Evolutionary conservation across 331 rosid genomes (phyloP).

Genomic region (Malus hybrid): DNA sequence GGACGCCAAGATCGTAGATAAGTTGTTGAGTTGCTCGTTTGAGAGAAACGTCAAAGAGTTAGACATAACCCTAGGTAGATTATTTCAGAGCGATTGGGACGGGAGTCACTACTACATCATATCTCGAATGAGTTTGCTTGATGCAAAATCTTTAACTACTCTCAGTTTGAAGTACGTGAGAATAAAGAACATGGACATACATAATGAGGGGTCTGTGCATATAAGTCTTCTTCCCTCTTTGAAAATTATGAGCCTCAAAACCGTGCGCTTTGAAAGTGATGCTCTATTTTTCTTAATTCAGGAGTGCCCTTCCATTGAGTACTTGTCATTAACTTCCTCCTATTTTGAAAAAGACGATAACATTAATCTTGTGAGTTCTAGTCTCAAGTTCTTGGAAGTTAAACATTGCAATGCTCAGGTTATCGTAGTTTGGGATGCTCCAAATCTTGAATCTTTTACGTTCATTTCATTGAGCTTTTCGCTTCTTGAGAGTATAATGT

Average conservation of each 20-base stretch:
- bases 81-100: no score
- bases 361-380: no score
- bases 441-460: not conserved
- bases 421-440: not conserved
- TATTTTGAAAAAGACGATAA: not conserved
- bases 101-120: no score
- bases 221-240: not conserved
- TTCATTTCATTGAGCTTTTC: not conserved
- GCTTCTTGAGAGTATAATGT: not conserved
- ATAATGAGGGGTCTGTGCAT: not conserved
- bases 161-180: not conserved
- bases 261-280: not conserved
- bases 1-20: no score
- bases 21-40: no score
- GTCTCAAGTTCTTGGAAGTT: not conserved
- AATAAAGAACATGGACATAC: not conserved
- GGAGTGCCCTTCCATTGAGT: not conserved
- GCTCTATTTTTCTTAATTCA: not conserved
- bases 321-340: not conserved
- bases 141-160: no score
- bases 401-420: not conserved
- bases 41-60: no score
- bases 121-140: no score
- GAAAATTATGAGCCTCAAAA: not conserved
- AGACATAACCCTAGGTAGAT: no score